Evolutionary conservation across 441 rosid species (phyloP).

Genomic region (Pelargonium myrrhifolium): DNA sequence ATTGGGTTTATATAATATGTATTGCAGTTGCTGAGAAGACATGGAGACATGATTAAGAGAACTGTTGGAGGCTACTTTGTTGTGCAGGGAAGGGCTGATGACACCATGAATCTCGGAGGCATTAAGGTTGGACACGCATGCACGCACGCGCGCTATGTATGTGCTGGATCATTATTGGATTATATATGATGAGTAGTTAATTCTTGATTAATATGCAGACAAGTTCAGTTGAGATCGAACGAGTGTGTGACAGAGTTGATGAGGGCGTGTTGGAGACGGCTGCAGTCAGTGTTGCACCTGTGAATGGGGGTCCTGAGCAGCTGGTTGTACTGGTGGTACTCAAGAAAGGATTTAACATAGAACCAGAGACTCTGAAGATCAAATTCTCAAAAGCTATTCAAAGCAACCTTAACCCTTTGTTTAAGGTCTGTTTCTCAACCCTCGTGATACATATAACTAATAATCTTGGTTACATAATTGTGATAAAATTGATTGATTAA

Average conservation of each 20-base stretch:
- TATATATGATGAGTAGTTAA: too few relatives aligned
- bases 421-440: slow-evolving; percentile 42
- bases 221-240: slow-evolving; percentile 85
- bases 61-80: slow-evolving; percentile 58
- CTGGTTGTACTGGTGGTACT: slow-evolving; percentile 53
- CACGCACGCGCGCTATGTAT: too few relatives aligned
- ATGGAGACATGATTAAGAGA: slow-evolving; percentile 69
- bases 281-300: slow-evolving; percentile 51
- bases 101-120: slow-evolving; percentile 97
- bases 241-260: slow-evolving; percentile 63
- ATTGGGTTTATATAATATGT: background rate
- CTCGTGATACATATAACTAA: too few relatives aligned
- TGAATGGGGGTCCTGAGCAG: slow-evolving; percentile 66
- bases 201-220: slow-evolving; percentile 42
- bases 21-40: slow-evolving; percentile 70
- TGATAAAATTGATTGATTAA: too few relatives aligned
- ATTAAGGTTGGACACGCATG: slow-evolving; percentile 53
- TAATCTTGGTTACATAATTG: too few relatives aligned
- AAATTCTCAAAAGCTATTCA: slow-evolving; percentile 59
- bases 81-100: slow-evolving; percentile 89
- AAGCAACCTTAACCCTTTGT: slow-evolving; percentile 68
- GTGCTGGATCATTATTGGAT: background rate
- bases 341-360: slow-evolving; percentile 41
- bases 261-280: slow-evolving; percentile 69
- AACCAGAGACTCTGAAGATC: slow-evolving; percentile 39